Evolutionary conservation across 192 early-diverging fungal species (phyloP).

Genomic region (Rhizophagus clarus): DNA sequence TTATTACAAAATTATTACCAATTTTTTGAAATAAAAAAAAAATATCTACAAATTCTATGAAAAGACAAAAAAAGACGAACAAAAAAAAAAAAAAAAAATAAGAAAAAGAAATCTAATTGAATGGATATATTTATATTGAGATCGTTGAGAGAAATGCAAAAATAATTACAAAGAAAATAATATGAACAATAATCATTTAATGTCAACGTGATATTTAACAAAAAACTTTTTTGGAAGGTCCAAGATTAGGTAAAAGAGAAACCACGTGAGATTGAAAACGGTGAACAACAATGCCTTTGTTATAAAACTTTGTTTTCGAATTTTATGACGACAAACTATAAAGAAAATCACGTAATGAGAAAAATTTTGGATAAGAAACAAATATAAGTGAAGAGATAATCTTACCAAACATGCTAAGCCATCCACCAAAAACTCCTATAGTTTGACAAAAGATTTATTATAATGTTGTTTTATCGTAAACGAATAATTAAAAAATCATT

Average conservation of each 20-base stretch:
- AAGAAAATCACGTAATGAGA: not conserved
- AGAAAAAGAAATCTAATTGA: no score
- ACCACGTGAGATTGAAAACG: constrained; percentile 28
- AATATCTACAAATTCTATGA: no score
- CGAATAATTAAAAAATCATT: no score
- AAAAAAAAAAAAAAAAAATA: no score
- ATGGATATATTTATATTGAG: no score
- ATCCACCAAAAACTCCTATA: constrained; percentile 25
- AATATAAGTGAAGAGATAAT: not conserved
- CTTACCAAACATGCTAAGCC: constrained; percentile 28
- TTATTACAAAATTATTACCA: no score
- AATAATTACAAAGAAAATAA: not conserved
- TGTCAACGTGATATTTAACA: not conserved
- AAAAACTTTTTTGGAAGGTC: constrained; percentile 12
- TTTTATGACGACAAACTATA: constrained; percentile 25
- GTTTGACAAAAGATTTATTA: not conserved
- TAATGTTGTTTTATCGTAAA: not conserved
- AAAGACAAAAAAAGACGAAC: no score
- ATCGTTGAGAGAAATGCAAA: not conserved
- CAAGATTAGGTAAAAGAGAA: constrained; percentile 19
- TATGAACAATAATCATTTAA: not conserved
- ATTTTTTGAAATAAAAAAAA: no score
- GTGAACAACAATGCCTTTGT: constrained; percentile 16
- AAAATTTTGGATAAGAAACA: not conserved
- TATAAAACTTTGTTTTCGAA: constrained; percentile 24